Conservation (phyloP, 306 rosid species). For the Ochetophila trinervis region DNA sequence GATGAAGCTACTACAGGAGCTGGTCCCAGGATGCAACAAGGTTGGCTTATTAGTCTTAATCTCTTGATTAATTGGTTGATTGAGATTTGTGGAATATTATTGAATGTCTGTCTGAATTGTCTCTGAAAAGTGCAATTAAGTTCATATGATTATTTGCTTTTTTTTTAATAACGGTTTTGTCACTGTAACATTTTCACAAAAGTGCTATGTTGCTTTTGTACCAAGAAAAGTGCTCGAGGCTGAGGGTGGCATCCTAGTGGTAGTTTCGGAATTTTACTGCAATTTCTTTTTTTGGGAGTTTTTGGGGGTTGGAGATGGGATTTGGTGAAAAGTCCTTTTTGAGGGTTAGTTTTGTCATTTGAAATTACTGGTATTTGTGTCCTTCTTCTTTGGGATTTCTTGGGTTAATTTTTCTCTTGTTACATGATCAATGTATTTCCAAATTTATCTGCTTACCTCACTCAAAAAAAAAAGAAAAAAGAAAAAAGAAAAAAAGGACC, state of each 20-base stretch:
- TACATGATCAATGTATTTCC: neutral
- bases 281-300: conserved; percentile 12
- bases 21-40: conserved; percentile 99
- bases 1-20: conserved; percentile 92
- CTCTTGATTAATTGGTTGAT: conserved; percentile 28
- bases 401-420: neutral
- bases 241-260: conserved; percentile 25
- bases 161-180: conserved; percentile 41
- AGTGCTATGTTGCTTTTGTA: conserved; percentile 50
- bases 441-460: neutral
- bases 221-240: conserved; percentile 45
- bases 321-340: conserved; percentile 34
- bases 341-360: conserved; percentile 32
- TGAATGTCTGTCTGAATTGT: conserved; percentile 33
- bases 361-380: neutral
- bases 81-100: conserved; percentile 34
- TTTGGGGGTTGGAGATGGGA: conserved; percentile 22
- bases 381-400: neutral
- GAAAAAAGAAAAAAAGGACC: too few relatives aligned
- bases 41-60: conserved; percentile 47
- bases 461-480: neutral
- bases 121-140: conserved; percentile 55
- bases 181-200: conserved; percentile 46
- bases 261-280: conserved; percentile 34
- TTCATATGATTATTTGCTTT: conserved; percentile 25